A percentile compares a stretch with the other conserved stretches of the same genome.
Evolutionary conservation across 139 green algal species (phyloP).

Genomic region (Coelastrella sp.): DNA sequence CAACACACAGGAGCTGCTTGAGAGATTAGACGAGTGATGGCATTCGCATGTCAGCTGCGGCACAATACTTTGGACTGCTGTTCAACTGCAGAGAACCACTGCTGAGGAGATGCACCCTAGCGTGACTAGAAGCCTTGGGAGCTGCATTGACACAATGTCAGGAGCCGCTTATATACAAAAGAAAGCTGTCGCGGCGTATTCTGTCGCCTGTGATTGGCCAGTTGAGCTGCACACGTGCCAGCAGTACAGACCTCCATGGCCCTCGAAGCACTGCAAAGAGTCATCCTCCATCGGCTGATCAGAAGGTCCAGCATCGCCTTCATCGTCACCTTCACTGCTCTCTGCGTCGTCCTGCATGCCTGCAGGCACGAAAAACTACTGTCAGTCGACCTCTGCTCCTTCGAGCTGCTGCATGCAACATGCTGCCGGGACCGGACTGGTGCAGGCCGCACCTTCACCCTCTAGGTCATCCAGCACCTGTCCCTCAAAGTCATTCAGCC

Average conservation of each 20-base stretch:
- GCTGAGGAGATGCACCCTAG: too few species aligned
- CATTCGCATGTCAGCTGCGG: too few species aligned
- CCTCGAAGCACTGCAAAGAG: slow-evolving; percentile 79
- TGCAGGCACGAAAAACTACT: neutral
- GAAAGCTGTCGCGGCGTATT: too few species aligned
- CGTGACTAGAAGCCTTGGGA: too few species aligned
- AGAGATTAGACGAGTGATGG: too few species aligned
- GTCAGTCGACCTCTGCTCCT: neutral
- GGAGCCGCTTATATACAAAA: too few species aligned
- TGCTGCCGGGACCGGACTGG: neutral
- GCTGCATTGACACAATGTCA: too few species aligned
- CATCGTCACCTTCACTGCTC: slow-evolving; percentile 54
- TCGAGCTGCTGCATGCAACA: neutral
- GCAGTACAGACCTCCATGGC: slow-evolving; percentile 61
- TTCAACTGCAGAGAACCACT: too few species aligned
- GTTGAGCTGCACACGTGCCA: neutral
- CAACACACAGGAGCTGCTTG: neutral
- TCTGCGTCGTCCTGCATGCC: slow-evolving; percentile 58
- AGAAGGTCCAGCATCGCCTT: slow-evolving; percentile 39
- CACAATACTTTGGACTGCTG: too few species aligned
- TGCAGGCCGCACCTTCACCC: slow-evolving; percentile 44
- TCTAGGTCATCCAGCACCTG: slow-evolving; percentile 77
- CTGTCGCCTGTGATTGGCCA: too few species aligned
- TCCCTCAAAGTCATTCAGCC: slow-evolving; percentile 59
- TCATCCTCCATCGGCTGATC: slow-evolving; percentile 65